Conservation (phyloP, 2,329 filamentous ascomycete species). For the Coniochaeta sp. region DNA sequence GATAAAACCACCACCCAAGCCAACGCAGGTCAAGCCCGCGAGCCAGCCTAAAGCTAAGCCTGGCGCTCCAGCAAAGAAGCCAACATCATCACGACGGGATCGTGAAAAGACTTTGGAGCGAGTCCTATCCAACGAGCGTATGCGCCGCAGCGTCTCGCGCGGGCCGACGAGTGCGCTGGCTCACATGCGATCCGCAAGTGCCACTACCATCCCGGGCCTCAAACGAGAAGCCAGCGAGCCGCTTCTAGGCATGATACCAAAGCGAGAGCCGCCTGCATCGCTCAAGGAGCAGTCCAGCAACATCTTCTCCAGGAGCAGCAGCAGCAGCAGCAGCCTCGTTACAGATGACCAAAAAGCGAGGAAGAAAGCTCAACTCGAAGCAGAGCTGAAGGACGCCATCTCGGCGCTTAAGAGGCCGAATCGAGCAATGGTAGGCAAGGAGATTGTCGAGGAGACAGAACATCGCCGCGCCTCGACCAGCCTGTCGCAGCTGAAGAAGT, state of each 20-base stretch:
- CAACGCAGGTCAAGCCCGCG: conserved; percentile 35
- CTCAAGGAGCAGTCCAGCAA: conserved; percentile 35
- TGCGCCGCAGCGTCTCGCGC: conserved; percentile 45
- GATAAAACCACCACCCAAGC: conserved; percentile 44
- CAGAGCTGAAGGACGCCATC: conserved; percentile 68
- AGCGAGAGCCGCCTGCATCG: conserved; percentile 22
- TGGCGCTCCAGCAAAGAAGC: conserved; percentile 43
- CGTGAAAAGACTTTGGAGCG: conserved; percentile 49
- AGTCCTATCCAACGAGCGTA: conserved; percentile 53
- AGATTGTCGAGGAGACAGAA: conserved; percentile 60
- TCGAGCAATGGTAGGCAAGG: conserved; percentile 58
- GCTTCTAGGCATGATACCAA: conserved; percentile 37
- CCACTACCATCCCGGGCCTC: conserved; percentile 49
- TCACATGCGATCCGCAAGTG: conserved; percentile 61
- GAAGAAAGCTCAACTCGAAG: conserved; percentile 60
- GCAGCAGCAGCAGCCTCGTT: conserved; percentile 36
- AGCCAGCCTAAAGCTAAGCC: conserved; percentile 39
- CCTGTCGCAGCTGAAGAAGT: conserved; percentile 39
- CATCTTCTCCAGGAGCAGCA: conserved; percentile 31
- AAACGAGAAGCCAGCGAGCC: conserved; percentile 64
- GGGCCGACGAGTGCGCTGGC: conserved; percentile 53
- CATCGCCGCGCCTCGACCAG: conserved; percentile 46
- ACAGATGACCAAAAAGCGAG: conserved; percentile 49
- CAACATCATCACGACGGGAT: conserved; percentile 29
- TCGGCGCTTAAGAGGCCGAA: conserved; percentile 69